Conservation (phyloP, 257 asterid species). For the Rubia yunnanensis region DNA sequence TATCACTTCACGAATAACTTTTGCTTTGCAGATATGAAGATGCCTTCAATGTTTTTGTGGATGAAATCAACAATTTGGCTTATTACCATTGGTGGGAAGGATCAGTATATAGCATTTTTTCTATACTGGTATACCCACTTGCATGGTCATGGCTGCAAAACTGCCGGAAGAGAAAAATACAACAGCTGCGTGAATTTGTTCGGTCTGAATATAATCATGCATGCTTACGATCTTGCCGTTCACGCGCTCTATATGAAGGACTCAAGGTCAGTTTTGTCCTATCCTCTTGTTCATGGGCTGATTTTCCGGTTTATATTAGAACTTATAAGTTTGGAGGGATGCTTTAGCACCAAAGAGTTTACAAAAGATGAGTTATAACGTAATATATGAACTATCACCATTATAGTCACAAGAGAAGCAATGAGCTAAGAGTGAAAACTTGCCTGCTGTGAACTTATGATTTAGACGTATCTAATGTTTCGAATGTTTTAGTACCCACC, state of each 20-base stretch:
- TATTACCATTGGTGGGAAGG: conserved; percentile 97
- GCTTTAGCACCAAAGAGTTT: background rate
- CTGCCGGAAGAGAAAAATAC: conserved; percentile 71
- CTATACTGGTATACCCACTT: conserved; percentile 62
- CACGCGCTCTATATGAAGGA: conserved; percentile 92
- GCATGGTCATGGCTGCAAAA: conserved; percentile 87
- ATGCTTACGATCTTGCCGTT: conserved; percentile 88
- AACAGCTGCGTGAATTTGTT: conserved; percentile 79
- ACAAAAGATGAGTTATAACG: background rate
- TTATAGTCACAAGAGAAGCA: background rate
- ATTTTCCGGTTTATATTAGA: background rate
- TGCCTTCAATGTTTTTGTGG: conserved; percentile 81
- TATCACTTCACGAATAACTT: conserved; percentile 10
- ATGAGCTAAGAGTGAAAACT: background rate
- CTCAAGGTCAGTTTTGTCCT: conserved; percentile 45
- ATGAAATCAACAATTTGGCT: conserved; percentile 72
- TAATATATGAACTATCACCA: background rate
- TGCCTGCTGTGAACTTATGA: background rate
- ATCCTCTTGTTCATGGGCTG: conserved; percentile 5
- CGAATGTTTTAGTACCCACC: background rate
- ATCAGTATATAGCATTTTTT: conserved; percentile 57
- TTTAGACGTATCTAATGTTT: background rate
- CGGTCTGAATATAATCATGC: conserved; percentile 94
- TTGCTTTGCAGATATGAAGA: conserved; percentile 70
- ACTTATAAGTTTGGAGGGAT: background rate